Conservation (phyloP, 164 flowering plant species). For the Buxus sempervirens region DNA sequence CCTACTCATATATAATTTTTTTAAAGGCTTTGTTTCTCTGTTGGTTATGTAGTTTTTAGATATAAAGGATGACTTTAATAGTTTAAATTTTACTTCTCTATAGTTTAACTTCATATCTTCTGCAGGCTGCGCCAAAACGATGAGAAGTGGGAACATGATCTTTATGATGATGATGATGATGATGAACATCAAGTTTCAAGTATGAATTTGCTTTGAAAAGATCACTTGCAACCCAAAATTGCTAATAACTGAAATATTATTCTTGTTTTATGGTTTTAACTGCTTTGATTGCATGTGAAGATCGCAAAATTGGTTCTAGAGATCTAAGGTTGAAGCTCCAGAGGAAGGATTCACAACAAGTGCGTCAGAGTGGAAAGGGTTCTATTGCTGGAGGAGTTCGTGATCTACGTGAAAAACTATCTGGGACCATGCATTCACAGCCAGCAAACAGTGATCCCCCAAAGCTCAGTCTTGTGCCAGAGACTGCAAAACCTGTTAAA, state of each 20-base stretch:
- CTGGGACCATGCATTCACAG: conserved; percentile 64
- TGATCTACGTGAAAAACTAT: conserved; percentile 87
- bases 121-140: conserved; percentile 76
- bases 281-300: conserved; percentile 38
- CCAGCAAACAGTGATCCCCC: conserved; percentile 43
- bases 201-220: conserved; percentile 32
- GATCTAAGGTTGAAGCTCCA: conserved; percentile 94
- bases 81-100: neutral
- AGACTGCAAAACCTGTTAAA: conserved; percentile 43
- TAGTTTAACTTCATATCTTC: conserved; percentile 4
- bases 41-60: neutral
- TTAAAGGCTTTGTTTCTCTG: neutral
- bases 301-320: conserved; percentile 48
- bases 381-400: conserved; percentile 42
- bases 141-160: conserved; percentile 98
- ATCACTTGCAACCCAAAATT: conserved; percentile 4
- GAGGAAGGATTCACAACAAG: conserved; percentile 47
- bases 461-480: conserved; percentile 35
- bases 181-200: conserved; percentile 51
- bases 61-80: neutral
- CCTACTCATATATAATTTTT: too few species aligned
- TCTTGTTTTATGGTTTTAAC: conserved; percentile 24
- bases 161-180: conserved; percentile 39
- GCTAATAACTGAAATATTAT: neutral
- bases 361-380: conserved; percentile 41